Base-by-base conservation (phyloP, 2,329 filamentous ascomycete species). In the Cladosporium colombiae region DNA sequence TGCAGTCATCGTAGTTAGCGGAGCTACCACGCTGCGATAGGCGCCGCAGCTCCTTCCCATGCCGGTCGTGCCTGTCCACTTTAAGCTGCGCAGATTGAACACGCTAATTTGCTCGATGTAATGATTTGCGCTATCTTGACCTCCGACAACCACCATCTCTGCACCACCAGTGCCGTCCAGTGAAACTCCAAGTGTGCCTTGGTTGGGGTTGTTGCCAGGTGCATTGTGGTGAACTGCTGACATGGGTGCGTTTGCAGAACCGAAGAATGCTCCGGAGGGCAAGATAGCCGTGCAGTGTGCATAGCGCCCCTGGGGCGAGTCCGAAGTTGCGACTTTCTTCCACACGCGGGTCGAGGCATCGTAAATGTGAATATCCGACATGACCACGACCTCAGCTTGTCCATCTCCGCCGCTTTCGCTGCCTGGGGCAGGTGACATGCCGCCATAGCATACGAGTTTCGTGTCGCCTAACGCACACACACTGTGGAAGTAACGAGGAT, bases 21-120 rank as follows among this genome's bases (percentile, higher is more conserved):
- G 93, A 5, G 93, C 91, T 35, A 97, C 93, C 21, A 99, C 95
- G 76, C 93, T 97, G 69, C 95, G 89, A 78, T 99, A 99, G 1
- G 95, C 95, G 68, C 95, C 95, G 76, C 95, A 99, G 74, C 92
- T 97, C 78, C 94, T 92, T 60, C 93, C 93, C 55, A 98, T 83
- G 1, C 89, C 84, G 69, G 92, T 91, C 1, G 93, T 97, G 21
- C 91, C 92, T 1, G 92, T 97, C 95, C 95, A 99, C 79, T 95
- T 96, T 67, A 98, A 81, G 76, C 92, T 97, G 58, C 95, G 88
- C 29, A 99, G 83, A 74, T 99, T 99, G 83, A 99, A 99, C 2
- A 99, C 92, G 76, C 93, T 98, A 69, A 99, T 96, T 78, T 99
- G 93, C 78, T 99, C 94, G 71, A 99, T 99, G 75, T 99, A 99